Evolutionary conservation across 2,329 filamentous ascomycete species (phyloP).

Genomic region (Teratosphaeria zuluensis): DNA sequence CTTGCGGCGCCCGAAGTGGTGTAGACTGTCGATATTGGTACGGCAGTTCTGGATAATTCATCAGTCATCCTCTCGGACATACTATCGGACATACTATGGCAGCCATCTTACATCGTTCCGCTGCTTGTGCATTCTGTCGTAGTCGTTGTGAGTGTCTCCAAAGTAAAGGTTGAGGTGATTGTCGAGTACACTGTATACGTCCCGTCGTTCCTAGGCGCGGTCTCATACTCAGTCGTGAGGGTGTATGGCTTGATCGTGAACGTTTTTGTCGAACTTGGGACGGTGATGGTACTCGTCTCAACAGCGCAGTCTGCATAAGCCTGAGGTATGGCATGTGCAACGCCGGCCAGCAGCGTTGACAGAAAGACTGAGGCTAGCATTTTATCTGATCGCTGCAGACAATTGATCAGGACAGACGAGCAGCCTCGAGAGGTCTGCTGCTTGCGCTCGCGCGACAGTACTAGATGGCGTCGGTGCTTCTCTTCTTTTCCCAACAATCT

Average conservation of each 20-base stretch:
- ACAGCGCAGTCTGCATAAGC: conserved; percentile 15
- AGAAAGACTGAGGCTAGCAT: background rate
- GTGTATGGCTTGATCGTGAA: conserved; percentile 14
- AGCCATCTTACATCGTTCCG: conserved; percentile 14
- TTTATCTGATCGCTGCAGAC: background rate
- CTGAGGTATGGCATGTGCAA: conserved; percentile 18
- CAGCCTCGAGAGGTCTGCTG: no score
- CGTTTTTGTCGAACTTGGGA: conserved; percentile 21
- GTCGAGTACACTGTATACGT: conserved; percentile 19
- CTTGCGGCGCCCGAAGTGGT: conserved; percentile 4
- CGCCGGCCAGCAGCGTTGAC: conserved; percentile 12
- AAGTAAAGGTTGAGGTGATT: conserved; percentile 19
- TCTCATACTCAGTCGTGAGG: conserved; percentile 16
- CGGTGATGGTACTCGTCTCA: conserved; percentile 17
- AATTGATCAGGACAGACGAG: no score
- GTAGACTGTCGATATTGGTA: conserved; percentile 16
- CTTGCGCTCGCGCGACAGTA: no score
- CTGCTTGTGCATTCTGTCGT: conserved; percentile 13
- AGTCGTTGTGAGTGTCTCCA: conserved; percentile 19
- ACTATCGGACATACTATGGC: background rate
- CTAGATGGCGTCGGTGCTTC: background rate
- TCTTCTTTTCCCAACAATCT: background rate
- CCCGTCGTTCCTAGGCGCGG: conserved; percentile 17
- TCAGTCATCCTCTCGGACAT: conserved; percentile 1
- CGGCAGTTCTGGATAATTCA: conserved; percentile 5